A percentile compares a stretch with the other conserved stretches of the same genome.
Conservation (phyloP, 805 yeast species). For the Suhomyces vadensis region DNA sequence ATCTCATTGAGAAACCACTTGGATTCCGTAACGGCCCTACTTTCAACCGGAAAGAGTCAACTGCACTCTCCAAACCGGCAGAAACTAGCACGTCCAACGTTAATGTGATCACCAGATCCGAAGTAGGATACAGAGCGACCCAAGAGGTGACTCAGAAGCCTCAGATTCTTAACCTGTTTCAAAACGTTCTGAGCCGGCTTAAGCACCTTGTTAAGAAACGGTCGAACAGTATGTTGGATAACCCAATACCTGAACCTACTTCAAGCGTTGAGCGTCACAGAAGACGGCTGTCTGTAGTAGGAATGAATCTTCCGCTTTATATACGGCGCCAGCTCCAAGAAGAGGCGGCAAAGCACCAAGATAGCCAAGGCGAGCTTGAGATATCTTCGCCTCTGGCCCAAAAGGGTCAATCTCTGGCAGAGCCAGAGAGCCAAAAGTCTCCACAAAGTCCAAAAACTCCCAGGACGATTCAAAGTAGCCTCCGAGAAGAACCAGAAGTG, state of each 20-base stretch:
- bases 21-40: conserved; percentile 3
- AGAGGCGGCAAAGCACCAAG: neutral
- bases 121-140: conserved; percentile 10
- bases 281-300: conserved; percentile 37
- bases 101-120: conserved; percentile 34
- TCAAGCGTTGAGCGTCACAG: conserved; percentile 4
- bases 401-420: neutral
- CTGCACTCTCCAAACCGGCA: conserved; percentile 29
- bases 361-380: neutral
- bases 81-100: conserved; percentile 31
- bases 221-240: neutral
- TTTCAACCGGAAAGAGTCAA: neutral
- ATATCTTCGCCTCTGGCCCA: neutral
- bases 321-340: conserved; percentile 28
- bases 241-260: neutral
- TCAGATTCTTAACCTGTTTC: conserved; percentile 9
- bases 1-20: neutral
- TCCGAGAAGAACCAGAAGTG: neutral
- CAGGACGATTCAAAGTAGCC: neutral
- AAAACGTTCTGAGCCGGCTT: conserved; percentile 16
- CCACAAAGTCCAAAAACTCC: neutral
- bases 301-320: conserved; percentile 37
- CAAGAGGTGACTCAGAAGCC: conserved; percentile 1
- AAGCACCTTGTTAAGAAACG: conserved; percentile 11
- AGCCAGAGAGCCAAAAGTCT: too few relatives aligned